Evolutionary conservation across 768 basidiomycete species (phyloP), one percentile per base, ranked within the genome.

Genomic region (Rhodotorula kratochvilovae): DNA sequence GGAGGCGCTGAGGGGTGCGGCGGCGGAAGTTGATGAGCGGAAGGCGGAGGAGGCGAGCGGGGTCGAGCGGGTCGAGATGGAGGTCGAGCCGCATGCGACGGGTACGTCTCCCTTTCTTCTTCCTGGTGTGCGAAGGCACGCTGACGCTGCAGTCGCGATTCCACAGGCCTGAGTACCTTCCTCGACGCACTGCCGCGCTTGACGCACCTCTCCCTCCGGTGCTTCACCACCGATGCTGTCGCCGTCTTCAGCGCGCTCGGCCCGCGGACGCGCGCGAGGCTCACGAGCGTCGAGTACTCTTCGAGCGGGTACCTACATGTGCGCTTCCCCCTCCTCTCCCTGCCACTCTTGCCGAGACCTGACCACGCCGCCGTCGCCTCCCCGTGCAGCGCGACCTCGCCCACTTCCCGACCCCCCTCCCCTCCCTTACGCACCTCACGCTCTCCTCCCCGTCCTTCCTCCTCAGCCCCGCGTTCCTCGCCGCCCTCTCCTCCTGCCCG

Each of bases 351-450:
- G 7, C 19, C 45, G 4, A 5, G 19, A 23, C 19, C 45, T 46
- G 21, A 46, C 45, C 15, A n/a, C 10, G 45, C 45, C 17, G 10
- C 17, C 45, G 10, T 19, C 21, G 8, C 45, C 19, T 23, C 23
- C 45, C 19, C 25, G 3, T 8, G 45, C 61, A 63, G 61, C 61
- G 61, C 36, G 23, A 31, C 5, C 59, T 71, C 59, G 53, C 33
- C 27, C 12, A 29, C 54, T n/a, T 65, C 35, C 62, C 60, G 11
- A 16, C 60, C 13, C 6, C 29, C 55, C 61, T 43, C 46, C 54
- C 39, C 39, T 31, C 39, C 39, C 29, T 63, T 10, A 3, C 10
- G 13, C 42, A 21, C n/a, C 62, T 63, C n/a, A 29, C 62, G 5
- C 51, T 63, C 62, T 15, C 36, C 29, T 63, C 53, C 11, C 23